Evolutionary conservation across 2,329 filamentous ascomycete species (phyloP).

Genomic region (Davidsoniella neocaledoniae): DNA sequence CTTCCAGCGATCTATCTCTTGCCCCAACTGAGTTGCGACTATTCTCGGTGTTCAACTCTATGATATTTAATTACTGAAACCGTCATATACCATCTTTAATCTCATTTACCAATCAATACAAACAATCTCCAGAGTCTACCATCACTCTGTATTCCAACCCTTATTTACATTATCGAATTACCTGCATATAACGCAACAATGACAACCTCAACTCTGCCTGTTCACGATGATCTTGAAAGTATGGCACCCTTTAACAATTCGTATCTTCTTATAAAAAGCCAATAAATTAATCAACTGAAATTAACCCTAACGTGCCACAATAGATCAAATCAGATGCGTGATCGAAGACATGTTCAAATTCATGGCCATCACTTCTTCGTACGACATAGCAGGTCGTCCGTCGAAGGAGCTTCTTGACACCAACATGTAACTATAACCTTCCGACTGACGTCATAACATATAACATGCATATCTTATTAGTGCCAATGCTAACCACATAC

Average conservation of each 20-base stretch:
- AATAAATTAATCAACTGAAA: too few species aligned
- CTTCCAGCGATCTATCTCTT: too few species aligned
- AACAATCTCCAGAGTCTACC: too few species aligned
- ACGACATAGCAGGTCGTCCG: conserved; percentile 33
- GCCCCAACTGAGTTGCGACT: too few species aligned
- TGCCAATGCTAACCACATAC: not conserved
- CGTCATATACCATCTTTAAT: too few species aligned
- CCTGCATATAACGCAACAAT: not conserved
- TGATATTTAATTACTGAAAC: too few species aligned
- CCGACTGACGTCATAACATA: not conserved
- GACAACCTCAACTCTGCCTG: not conserved
- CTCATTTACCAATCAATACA: too few species aligned
- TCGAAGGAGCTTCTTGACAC: conserved; percentile 38
- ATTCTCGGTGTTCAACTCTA: too few species aligned
- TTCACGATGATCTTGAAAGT: conserved; percentile 8
- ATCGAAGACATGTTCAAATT: conserved; percentile 48
- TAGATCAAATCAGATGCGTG: conserved; percentile 44
- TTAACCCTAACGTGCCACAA: not conserved
- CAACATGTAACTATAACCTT: conserved; percentile 26
- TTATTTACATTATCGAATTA: too few species aligned
- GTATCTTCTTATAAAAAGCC: not conserved
- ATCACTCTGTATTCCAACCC: too few species aligned
- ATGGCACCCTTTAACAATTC: not conserved
- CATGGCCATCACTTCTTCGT: conserved; percentile 45
- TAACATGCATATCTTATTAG: not conserved